phyloP scores from a whole-genome alignment of 2,329 filamentous ascomycete genomes.

The Alternaria tenuissima region DNA sequence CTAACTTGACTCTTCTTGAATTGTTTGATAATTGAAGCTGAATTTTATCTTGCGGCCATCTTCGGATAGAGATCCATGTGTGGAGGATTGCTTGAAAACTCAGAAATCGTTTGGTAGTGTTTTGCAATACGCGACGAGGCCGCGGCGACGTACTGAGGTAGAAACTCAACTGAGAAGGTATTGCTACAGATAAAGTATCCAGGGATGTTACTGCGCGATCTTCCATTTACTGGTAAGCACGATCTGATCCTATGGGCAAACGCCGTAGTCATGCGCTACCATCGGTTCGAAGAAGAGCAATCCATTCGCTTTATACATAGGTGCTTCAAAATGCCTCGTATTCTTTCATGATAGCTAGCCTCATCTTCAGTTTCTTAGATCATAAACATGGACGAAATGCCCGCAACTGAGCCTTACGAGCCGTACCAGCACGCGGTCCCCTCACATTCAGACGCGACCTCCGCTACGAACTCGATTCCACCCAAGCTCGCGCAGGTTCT shows the following conservation, averaged over 20 bases:
- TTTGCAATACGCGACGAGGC: background rate
- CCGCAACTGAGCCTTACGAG: background rate
- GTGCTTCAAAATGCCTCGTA: background rate
- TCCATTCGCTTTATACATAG: background rate
- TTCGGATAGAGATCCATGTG: too few relatives aligned
- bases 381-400: background rate
- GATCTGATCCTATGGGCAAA: background rate
- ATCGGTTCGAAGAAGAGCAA: background rate
- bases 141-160: background rate
- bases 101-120: background rate
- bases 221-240: background rate
- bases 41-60: too few relatives aligned
- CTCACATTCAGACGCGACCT: background rate
- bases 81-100: background rate
- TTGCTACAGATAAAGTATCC: background rate
- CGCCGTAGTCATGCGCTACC: background rate
- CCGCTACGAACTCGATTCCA: background rate
- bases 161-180: background rate
- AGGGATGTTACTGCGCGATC: too few relatives aligned
- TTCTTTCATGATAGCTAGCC: background rate
- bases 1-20: background rate
- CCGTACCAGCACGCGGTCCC: background rate
- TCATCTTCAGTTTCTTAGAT: background rate
- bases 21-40: background rate
- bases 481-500: background rate